Conservation (phyloP, 208 protist genomes). For the Naegleria fowleri region DNA sequence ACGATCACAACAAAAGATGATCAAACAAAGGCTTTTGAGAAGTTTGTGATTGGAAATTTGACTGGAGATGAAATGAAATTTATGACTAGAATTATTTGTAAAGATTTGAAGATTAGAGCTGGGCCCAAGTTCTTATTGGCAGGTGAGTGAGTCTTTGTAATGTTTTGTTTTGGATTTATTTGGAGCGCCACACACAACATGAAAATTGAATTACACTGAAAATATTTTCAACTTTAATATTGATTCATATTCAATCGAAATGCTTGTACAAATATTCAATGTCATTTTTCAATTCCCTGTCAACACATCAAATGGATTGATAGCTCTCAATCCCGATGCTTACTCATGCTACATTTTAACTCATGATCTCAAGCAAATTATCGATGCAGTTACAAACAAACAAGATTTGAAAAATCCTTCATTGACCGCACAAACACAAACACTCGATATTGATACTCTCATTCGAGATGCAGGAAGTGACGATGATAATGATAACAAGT, state of each 20-base stretch:
- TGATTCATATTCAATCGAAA: too few species aligned
- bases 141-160: too few species aligned
- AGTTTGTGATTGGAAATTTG: constrained; percentile 32
- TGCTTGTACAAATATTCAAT: too few species aligned
- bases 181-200: too few species aligned
- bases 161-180: too few species aligned
- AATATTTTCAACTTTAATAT: too few species aligned
- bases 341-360: neutral
- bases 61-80: constrained; percentile 24
- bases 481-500: neutral
- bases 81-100: neutral
- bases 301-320: too few species aligned
- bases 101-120: constrained; percentile 19
- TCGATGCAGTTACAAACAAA: neutral
- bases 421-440: neutral
- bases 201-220: too few species aligned
- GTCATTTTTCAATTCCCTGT: too few species aligned
- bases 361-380: constrained; percentile 4
- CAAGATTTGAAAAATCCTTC: neutral
- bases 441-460: neutral
- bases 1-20: constrained; percentile 42
- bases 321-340: neutral
- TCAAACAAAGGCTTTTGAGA: constrained; percentile 33
- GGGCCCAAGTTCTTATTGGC: neutral
- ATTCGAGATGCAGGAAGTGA: constrained; percentile 9